A percentile compares a stretch with the other conserved stretches of the same genome.
These are phyloP conservation scores for Cordyceps farinosa DNA, from an alignment of 2,329 filamentous ascomycete genomes.

Conservation along the genomic window DNA sequence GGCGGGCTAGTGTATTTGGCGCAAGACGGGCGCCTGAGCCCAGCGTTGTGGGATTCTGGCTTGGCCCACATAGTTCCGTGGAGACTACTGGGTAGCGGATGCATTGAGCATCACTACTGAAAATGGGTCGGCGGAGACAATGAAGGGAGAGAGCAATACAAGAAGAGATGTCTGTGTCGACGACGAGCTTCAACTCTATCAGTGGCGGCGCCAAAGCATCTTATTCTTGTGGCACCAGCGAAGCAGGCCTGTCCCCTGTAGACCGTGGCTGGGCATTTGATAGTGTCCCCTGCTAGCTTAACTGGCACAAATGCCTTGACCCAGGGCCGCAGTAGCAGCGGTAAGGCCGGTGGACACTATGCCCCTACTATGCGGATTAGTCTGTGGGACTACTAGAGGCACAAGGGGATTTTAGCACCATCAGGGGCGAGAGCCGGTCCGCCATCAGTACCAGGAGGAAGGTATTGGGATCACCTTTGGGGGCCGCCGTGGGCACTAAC, in stretches of 20 bases:
- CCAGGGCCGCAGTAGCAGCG: not conserved
- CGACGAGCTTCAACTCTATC: too few species aligned
- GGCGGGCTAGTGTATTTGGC: not conserved
- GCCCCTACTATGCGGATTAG: not conserved
- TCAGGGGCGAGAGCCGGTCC: slow-evolving; percentile 13
- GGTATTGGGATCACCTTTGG: slow-evolving; percentile 15
- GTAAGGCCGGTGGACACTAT: not conserved
- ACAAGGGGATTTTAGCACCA: not conserved
- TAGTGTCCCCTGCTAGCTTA: slow-evolving; percentile 9
- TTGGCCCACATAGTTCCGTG: not conserved
- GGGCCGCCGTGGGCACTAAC: slow-evolving; percentile 12
- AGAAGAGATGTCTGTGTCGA: not conserved
- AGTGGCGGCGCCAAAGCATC: not conserved
- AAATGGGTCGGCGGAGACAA: too few species aligned
- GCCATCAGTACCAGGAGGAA: not conserved
- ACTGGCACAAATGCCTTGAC: not conserved
- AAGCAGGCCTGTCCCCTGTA: not conserved
- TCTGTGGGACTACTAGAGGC: not conserved
- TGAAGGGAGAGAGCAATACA: not conserved
- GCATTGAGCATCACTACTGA: too few species aligned
- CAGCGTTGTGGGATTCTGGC: not conserved
- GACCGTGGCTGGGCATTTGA: not conserved
- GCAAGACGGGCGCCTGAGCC: not conserved
- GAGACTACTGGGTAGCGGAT: not conserved
- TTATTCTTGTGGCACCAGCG: not conserved